Percentiles rank a stretch among this genome's conserved stretches.
Evolutionary conservation across 371 early-diverging fungal species (phyloP).

Genomic region (Mucor lusitanicus): DNA sequence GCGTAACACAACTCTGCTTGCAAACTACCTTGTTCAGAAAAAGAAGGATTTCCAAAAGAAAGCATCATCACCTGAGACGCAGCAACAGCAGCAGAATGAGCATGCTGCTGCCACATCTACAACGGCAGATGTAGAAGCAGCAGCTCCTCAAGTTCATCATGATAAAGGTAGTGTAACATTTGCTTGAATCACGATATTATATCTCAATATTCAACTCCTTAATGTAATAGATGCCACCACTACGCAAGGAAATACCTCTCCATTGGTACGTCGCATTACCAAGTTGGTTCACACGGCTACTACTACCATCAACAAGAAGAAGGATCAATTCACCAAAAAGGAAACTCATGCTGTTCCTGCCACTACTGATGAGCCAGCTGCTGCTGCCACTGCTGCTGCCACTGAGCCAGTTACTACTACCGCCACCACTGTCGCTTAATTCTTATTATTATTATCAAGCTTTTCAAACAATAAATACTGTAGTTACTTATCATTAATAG

Average conservation of each 20-base stretch:
- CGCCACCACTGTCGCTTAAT: background rate
- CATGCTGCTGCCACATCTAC: background rate
- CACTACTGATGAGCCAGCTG: no score
- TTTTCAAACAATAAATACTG: no score
- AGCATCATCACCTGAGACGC: constrained; percentile 1
- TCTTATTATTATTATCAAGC: background rate
- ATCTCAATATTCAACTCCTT: background rate
- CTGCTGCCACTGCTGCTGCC: background rate
- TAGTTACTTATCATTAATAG: no score
- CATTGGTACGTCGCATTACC: constrained; percentile 16
- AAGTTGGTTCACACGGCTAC: constrained; percentile 10
- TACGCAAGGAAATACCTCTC: background rate
- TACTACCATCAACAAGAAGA: constrained; percentile 9
- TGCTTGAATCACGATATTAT: background rate
- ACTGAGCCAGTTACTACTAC: background rate
- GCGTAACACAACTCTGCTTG: constrained; percentile 5
- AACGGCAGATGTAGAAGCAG: no score
- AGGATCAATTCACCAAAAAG: background rate
- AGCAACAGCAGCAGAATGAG: background rate
- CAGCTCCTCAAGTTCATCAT: constrained; percentile 6
- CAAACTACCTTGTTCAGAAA: constrained; percentile 9
- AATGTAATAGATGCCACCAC: background rate
- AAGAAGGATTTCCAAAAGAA: constrained; percentile 13
- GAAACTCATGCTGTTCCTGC: background rate
- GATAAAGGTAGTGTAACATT: constrained; percentile 1